A percentile compares a stretch with the other conserved stretches of the same genome.
Conservation (phyloP, 257 asterid species). For the Solanum lignicaule region DNA sequence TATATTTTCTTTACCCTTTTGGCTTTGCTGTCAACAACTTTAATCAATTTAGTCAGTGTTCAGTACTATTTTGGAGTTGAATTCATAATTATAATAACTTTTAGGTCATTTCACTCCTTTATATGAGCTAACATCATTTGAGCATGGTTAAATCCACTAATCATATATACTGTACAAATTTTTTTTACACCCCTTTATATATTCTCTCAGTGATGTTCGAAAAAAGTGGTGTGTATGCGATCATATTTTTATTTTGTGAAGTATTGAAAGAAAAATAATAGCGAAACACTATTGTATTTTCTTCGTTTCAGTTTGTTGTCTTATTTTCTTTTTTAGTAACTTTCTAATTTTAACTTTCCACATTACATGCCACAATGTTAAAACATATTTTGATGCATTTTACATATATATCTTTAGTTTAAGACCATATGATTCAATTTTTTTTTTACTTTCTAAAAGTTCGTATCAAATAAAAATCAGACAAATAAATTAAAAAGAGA, state of each 20-base stretch:
- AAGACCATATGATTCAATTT: background rate
- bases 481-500: background rate
- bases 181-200: no score
- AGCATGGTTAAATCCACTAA: background rate
- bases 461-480: background rate
- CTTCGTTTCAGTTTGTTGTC: no score
- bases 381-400: no score
- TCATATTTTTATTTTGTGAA: no score
- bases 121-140: background rate
- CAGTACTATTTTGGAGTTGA: background rate
- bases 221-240: no score
- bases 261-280: no score
- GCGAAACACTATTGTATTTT: background rate
- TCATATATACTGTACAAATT: no score
- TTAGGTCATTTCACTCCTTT: background rate
- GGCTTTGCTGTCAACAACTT: background rate
- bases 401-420: no score
- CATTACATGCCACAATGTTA: background rate
- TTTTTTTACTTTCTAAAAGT: no score
- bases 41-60: background rate
- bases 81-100: background rate
- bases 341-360: no score
- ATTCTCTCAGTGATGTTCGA: background rate
- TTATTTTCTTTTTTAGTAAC: background rate
- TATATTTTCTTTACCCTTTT: background rate